Evolutionary conservation across 768 basidiomycete species (phyloP), one percentile per base, ranked within the genome.

Genomic region (Trametes cinnabarina): DNA sequence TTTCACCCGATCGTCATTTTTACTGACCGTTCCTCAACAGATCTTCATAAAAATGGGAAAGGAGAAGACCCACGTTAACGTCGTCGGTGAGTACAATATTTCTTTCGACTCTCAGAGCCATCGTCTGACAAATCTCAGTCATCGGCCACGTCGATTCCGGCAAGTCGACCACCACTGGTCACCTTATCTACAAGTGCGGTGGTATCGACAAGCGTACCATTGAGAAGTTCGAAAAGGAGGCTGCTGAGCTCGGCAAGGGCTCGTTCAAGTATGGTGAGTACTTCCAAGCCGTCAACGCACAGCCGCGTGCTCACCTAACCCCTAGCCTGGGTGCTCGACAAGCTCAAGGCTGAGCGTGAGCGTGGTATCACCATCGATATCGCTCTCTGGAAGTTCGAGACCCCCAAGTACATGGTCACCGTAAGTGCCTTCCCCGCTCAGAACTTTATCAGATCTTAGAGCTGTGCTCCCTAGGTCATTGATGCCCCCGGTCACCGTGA

Each of bases 291-390:
- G 50, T 56, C n/a, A 8, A 22, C 35, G 37, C 47, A 59, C 39
- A 1, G 28, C 60, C 37, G 32, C 54, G 61, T 70, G 11, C 58
- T 68, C 47, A 57, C 55, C 52, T 51, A 73, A 32, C 30, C 1
- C 70, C 67, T 72, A 98, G 94, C 96, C 63, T 98, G 96, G 96
- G 97, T 99, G 66, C 93, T 99, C 71, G 97, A 99, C 86, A 99
- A 98, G 82, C 92, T 98, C 68, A 99, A 98, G 88, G 97, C 97
- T 69, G 97, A 99, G 87, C 96, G 97, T 81, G 97, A 99, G 86
- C 96, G 97, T 88, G 97, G 97, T 88, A 99, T 99, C 84, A 99
- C 96, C 71, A 99, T 99, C 74, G 96, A 99, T 85, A 99, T 99
- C 76, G 96, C 96, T 64, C 93, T 99, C 77, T 99, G 96, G 97